Evolutionary conservation across 495 filamentous ascomycete genomes (phyloP).

Genomic region (Letharia lupina): DNA sequence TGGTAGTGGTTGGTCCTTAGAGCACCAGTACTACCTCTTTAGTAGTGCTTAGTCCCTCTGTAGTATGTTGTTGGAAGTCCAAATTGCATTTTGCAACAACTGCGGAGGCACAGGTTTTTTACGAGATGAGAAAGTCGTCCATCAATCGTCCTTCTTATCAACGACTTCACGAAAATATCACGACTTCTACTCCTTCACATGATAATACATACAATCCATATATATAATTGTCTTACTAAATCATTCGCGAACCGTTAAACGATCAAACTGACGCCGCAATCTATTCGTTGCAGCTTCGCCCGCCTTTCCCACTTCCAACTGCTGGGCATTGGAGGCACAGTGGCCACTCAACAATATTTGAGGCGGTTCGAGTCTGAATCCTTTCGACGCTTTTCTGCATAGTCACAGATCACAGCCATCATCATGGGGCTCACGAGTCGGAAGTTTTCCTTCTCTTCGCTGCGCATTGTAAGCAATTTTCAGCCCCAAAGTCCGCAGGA

Average conservation of each 20-base stretch:
- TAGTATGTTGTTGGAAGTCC: neutral
- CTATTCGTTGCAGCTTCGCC: neutral
- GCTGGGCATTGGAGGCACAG: constrained; percentile 2
- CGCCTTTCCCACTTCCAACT: neutral
- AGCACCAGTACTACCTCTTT: neutral
- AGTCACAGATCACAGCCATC: neutral
- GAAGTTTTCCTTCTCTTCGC: constrained; percentile 23
- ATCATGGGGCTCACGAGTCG: constrained; percentile 20
- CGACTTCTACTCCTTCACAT: neutral
- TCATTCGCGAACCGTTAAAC: no score
- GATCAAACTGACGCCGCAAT: neutral
- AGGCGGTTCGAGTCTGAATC: neutral
- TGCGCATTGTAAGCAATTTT: constrained; percentile 18
- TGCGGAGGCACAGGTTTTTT: neutral
- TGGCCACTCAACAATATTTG: neutral
- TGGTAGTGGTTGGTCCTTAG: neutral
- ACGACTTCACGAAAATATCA: neutral
- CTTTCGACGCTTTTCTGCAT: neutral
- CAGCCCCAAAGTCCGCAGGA: neutral
- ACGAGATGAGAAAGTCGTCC: neutral
- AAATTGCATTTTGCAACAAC: neutral
- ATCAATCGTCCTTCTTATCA: neutral
- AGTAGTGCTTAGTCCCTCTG: neutral
- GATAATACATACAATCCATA: neutral
- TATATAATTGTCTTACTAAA: neutral